These are phyloP conservation scores for Saccharomyces mikatae DNA, from an alignment of 805 yeast species.

Conservation along the genomic window DNA sequence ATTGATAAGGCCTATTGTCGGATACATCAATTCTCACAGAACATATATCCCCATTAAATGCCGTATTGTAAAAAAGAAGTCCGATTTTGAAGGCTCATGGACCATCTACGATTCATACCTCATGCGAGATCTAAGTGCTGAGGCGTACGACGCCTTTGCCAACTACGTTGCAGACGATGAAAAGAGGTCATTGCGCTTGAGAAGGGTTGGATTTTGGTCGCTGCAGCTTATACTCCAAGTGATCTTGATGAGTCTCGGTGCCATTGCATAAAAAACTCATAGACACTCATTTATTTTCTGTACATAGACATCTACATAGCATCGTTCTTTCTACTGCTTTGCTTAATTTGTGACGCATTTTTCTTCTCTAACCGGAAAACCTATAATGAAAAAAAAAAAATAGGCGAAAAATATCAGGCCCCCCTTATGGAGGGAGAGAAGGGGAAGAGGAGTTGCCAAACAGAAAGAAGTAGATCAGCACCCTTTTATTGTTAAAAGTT, in stretches of 20 bases:
- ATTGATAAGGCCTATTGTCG: conserved; percentile 87
- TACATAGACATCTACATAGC: background rate
- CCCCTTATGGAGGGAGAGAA: background rate
- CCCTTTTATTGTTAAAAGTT: background rate
- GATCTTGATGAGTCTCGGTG: conserved; percentile 73
- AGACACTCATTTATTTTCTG: background rate
- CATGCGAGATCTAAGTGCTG: conserved; percentile 85
- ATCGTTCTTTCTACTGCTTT: background rate
- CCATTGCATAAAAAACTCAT: conserved; percentile 40
- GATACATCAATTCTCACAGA: conserved; percentile 82
- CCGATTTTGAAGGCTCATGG: conserved; percentile 94
- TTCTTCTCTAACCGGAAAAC: background rate
- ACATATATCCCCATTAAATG: conserved; percentile 85
- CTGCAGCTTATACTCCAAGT: conserved; percentile 76
- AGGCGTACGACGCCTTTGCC: conserved; percentile 85
- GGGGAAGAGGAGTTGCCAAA: background rate
- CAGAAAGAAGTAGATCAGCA: background rate
- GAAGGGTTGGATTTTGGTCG: conserved; percentile 89
- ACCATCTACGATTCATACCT: conserved; percentile 83
- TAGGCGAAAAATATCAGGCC: background rate
- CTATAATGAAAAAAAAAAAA: background rate
- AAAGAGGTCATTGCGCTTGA: conserved; percentile 58
- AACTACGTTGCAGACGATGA: conserved; percentile 85
- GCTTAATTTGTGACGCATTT: background rate
- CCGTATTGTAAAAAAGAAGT: conserved; percentile 65